Percentiles rank a stretch among this genome's conserved stretches.
Conservation (phyloP, 192 early-diverging fungal species). For the Umbelopsis vinacea region DNA sequence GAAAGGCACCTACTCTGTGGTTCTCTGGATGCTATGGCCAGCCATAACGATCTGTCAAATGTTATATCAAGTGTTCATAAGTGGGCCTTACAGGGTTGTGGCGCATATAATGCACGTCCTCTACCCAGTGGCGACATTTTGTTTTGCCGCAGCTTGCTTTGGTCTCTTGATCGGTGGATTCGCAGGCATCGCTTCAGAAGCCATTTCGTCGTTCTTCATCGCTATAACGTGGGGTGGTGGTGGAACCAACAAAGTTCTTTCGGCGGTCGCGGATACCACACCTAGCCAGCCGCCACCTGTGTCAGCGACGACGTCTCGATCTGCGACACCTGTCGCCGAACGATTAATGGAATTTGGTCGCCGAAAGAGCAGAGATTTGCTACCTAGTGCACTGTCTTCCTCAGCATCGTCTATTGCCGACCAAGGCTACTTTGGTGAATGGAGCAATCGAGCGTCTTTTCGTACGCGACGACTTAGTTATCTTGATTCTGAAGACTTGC, state of each 20-base stretch:
- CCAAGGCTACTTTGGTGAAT: slow-evolving; percentile 8
- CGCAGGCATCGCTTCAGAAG: slow-evolving; percentile 39
- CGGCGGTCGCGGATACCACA: not conserved
- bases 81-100: not conserved
- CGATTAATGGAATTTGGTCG: slow-evolving; percentile 11
- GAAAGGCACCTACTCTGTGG: not conserved
- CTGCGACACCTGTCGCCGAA: not conserved
- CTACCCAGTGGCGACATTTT: slow-evolving; percentile 36
- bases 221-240: slow-evolving; percentile 34
- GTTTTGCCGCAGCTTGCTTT: slow-evolving; percentile 30
- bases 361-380: slow-evolving; percentile 1
- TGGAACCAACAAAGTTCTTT: not conserved
- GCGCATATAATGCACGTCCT: slow-evolving; percentile 31
- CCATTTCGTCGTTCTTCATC: slow-evolving; percentile 27
- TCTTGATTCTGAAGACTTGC: not conserved
- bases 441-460: not conserved
- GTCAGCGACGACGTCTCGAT: not conserved
- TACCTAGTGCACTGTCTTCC: not conserved
- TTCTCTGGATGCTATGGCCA: slow-evolving; percentile 16
- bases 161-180: slow-evolving; percentile 38
- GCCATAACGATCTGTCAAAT: not conserved
- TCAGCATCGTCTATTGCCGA: slow-evolving; percentile 3
- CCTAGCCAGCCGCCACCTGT: not conserved
- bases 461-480: slow-evolving; percentile 4
- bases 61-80: not conserved